Evolutionary conservation across 495 filamentous ascomycete genomes (phyloP).

Genomic region (Penicillium simplicissimum): DNA sequence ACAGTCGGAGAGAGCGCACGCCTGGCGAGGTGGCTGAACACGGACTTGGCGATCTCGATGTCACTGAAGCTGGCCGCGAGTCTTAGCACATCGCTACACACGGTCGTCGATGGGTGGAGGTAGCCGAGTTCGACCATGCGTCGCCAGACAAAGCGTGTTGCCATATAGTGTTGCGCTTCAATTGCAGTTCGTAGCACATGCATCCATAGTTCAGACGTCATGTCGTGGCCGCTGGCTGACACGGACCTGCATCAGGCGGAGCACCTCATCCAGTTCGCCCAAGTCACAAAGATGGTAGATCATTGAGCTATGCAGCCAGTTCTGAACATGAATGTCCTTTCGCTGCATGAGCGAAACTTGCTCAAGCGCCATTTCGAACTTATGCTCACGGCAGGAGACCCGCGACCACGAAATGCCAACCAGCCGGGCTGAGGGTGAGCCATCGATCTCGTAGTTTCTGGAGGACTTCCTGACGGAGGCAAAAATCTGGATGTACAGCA

Average conservation of each 20-base stretch:
- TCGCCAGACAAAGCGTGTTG: conserved; percentile 64
- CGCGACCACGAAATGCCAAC: conserved; percentile 65
- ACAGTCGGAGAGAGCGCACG: conserved; percentile 52
- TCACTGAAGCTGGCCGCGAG: conserved; percentile 68
- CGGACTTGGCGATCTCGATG: conserved; percentile 52
- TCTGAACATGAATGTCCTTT: conserved; percentile 54
- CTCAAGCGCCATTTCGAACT: conserved; percentile 79
- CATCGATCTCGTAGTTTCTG: conserved; percentile 63
- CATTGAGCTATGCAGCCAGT: conserved; percentile 75
- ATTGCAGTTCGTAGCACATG: conserved; percentile 71
- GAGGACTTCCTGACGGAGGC: conserved; percentile 70
- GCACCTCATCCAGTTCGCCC: conserved; percentile 74
- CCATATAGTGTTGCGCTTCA: conserved; percentile 50
- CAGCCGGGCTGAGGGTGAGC: conserved; percentile 63
- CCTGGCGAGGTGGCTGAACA: conserved; percentile 41
- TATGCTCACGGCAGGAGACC: conserved; percentile 77
- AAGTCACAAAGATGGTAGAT: conserved; percentile 67
- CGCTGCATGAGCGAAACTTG: conserved; percentile 65
- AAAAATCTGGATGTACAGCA: conserved; percentile 82
- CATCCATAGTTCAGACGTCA: conserved; percentile 59
- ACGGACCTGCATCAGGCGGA: conserved; percentile 61
- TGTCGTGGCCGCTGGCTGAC: conserved; percentile 45
- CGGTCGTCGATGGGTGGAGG: conserved; percentile 64
- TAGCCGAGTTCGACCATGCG: conserved; percentile 55
- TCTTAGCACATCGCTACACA: conserved; percentile 64